These are phyloP conservation scores for Hansenula lynferdii DNA, from an alignment of 1,139 yeast genomes.

Conservation along the genomic window DNA sequence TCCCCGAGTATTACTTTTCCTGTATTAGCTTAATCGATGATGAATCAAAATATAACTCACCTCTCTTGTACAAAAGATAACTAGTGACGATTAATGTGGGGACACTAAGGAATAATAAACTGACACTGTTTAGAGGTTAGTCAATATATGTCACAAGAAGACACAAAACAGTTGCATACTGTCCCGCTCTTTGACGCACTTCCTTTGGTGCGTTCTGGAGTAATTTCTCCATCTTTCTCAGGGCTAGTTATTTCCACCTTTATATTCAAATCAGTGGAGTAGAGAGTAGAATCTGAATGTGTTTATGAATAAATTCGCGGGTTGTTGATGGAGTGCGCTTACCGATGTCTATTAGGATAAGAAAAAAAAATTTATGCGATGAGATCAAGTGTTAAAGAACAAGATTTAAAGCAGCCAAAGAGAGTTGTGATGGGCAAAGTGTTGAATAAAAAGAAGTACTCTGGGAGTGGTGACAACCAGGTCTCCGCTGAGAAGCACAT, in stretches of 20 bases:
- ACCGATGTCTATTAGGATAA: not conserved
- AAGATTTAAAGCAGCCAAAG: not conserved
- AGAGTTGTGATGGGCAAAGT: slow-evolving; percentile 19
- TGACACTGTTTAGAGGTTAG: slow-evolving; percentile 21
- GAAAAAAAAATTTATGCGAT: slow-evolving; percentile 4
- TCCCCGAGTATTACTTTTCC: slow-evolving; percentile 30
- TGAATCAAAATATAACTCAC: too few species aligned
- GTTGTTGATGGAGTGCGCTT: not conserved
- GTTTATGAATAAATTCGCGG: not conserved
- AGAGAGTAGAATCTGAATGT: too few species aligned
- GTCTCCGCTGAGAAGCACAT: slow-evolving; percentile 66
- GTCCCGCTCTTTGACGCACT: not conserved
- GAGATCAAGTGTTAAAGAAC: not conserved
- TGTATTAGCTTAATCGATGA: too few species aligned
- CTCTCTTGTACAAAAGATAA: slow-evolving; percentile 29
- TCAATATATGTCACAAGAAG: not conserved
- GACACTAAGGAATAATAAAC: slow-evolving; percentile 35
- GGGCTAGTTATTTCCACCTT: too few species aligned
- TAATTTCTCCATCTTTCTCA: not conserved
- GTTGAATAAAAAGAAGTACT: slow-evolving; percentile 27
- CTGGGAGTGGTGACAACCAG: slow-evolving; percentile 37
- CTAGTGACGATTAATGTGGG: slow-evolving; percentile 35
- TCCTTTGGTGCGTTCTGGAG: not conserved
- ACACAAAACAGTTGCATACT: too few species aligned
- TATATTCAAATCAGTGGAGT: too few species aligned